A percentile compares a stretch with the other conserved stretches of the same genome.
Evolutionary conservation across 495 filamentous ascomycete species (phyloP).

Genomic region (Podospora pseudopauciseta): DNA sequence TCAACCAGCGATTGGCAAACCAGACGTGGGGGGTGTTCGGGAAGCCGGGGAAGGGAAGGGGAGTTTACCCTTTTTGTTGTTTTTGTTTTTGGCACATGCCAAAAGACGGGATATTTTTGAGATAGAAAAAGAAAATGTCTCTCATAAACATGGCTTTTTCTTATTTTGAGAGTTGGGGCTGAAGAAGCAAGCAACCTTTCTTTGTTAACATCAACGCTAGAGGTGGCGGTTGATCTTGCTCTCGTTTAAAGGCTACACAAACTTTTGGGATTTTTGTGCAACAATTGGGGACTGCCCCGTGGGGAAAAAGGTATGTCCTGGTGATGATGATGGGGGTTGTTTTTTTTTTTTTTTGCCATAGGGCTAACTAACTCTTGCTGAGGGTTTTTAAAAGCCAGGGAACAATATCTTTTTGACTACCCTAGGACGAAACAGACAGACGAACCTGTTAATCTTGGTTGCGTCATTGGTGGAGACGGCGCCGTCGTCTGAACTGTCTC

Average conservation of each 20-base stretch:
- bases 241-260: neutral
- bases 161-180: neutral
- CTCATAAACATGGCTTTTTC: neutral
- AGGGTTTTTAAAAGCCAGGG: too few species aligned
- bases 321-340: too few species aligned
- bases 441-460: slow-evolving; percentile 12
- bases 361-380: too few species aligned
- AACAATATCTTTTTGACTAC: too few species aligned
- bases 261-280: neutral
- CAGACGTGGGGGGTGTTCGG: neutral
- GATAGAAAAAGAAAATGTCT: neutral
- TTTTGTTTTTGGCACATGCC: neutral
- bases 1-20: neutral
- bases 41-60: neutral
- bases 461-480: slow-evolving; percentile 31
- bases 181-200: neutral
- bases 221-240: neutral
- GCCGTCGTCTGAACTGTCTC: slow-evolving; percentile 4
- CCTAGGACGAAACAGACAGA: neutral
- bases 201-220: neutral
- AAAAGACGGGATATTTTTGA: neutral
- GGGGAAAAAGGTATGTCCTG: too few species aligned
- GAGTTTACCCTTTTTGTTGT: neutral
- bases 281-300: neutral
- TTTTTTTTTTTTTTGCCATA: too few species aligned